Conservation (phyloP, 2,329 filamentous ascomycete species). For the Fusarium tanahbumbuense region DNA sequence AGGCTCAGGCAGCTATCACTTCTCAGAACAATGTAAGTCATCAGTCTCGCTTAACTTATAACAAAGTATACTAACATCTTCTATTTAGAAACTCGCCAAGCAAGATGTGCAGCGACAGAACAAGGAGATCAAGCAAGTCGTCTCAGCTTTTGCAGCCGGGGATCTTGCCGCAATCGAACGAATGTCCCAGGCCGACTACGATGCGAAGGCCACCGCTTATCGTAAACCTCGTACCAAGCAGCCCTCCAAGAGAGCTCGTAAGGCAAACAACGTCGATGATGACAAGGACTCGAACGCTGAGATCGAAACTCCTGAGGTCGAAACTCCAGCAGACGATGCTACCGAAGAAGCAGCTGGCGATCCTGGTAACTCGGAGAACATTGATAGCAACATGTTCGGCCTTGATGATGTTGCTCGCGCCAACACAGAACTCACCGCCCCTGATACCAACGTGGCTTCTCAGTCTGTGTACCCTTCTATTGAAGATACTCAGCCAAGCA, state of each 20-base stretch:
- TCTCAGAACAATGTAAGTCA: constrained; percentile 13
- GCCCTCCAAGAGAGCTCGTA: neutral
- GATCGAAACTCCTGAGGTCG: neutral
- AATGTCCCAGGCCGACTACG: neutral
- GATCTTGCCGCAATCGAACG: neutral
- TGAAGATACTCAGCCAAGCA: neutral
- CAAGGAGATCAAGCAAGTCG: neutral
- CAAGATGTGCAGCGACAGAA: neutral
- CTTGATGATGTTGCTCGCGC: neutral
- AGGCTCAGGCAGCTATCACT: constrained; percentile 10
- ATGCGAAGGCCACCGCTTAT: neutral
- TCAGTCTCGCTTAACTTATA: neutral
- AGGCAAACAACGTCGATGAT: neutral
- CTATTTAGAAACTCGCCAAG: neutral
- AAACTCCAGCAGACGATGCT: neutral
- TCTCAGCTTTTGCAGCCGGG: neutral
- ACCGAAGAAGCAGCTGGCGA: neutral
- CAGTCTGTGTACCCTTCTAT: neutral
- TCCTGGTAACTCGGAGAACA: neutral
- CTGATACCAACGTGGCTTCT: neutral
- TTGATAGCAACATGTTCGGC: neutral
- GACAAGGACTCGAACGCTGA: too few relatives aligned
- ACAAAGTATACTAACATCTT: neutral
- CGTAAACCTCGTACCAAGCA: neutral
- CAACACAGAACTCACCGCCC: neutral